Percentiles rank a stretch among this genome's conserved stretches.
These are phyloP conservation scores for Lolium perenne DNA, from an alignment of 176 grass and related monocot genomes.

Conservation along the genomic window DNA sequence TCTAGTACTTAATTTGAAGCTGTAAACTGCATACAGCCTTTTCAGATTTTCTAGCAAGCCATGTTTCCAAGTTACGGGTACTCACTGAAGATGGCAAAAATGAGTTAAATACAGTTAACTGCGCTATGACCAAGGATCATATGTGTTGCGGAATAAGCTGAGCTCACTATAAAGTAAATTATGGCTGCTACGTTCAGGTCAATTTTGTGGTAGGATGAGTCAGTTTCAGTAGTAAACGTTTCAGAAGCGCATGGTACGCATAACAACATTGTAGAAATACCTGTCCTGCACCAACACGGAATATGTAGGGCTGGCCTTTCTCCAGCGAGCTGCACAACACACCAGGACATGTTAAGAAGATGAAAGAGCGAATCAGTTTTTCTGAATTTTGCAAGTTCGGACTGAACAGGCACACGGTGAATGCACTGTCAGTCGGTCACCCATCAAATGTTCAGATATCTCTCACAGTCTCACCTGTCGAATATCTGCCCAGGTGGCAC, in stretches of 20 bases:
- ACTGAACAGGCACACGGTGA: neutral
- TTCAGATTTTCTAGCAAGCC: neutral
- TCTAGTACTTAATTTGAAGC: neutral
- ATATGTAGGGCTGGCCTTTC: conserved; percentile 90
- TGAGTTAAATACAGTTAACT: neutral
- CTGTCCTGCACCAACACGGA: conserved; percentile 84
- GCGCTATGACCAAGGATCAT: neutral
- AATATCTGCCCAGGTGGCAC: conserved; percentile 89
- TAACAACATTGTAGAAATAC: conserved; percentile 41
- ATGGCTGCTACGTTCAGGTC: neutral
- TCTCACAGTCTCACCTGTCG: conserved; percentile 58
- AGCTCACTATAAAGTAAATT: neutral
- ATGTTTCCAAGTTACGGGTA: neutral
- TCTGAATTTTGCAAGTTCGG: neutral
- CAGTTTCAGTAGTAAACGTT: neutral
- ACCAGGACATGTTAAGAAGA: neutral
- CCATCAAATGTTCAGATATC: neutral
- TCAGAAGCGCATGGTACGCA: neutral
- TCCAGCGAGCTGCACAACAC: conserved; percentile 70
- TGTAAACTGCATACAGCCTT: neutral
- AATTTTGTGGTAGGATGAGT: neutral
- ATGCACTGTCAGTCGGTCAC: neutral
- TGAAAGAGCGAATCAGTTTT: neutral
- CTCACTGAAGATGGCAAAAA: neutral
- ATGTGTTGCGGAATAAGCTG: neutral